Evolutionary conservation across 257 asterid genomes (phyloP).

Genomic region (Verbena officinalis): DNA sequence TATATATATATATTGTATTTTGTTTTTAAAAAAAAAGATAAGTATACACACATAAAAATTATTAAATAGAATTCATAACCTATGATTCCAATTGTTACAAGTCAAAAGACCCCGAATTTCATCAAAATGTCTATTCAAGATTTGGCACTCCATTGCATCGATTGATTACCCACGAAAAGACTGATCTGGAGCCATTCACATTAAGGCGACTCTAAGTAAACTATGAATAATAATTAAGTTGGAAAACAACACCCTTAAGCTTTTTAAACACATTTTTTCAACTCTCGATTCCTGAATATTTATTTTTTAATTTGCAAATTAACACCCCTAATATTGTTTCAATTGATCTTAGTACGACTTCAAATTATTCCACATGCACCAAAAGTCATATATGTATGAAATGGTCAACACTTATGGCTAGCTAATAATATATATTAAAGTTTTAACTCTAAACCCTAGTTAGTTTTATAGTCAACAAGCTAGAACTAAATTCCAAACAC

Average conservation of each 20-base stretch:
- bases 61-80: background rate
- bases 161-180: slow-evolving; percentile 23
- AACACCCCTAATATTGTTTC: no score
- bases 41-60: no score
- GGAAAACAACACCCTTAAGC: background rate
- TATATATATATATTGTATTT: no score
- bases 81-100: slow-evolving; percentile 30
- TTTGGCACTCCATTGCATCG: slow-evolving; percentile 21
- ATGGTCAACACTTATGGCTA: slow-evolving; percentile 38
- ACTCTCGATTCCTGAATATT: slow-evolving; percentile 26
- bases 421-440: no score
- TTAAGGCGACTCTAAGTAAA: background rate
- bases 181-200: slow-evolving; percentile 28
- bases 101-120: slow-evolving; percentile 36
- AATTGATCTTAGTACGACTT: no score
- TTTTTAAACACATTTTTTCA: slow-evolving; percentile 31
- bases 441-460: background rate
- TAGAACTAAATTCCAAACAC: slow-evolving; percentile 34
- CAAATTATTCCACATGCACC: no score
- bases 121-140: slow-evolving; percentile 26
- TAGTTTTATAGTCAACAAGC: background rate
- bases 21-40: no score
- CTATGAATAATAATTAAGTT: background rate
- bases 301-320: no score
- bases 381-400: slow-evolving; percentile 19